A percentile compares a stretch with the other conserved stretches of the same genome.
These are phyloP conservation scores for Metschnikowia similis DNA, from an alignment of 805 yeast species.

Conservation along the genomic window DNA sequence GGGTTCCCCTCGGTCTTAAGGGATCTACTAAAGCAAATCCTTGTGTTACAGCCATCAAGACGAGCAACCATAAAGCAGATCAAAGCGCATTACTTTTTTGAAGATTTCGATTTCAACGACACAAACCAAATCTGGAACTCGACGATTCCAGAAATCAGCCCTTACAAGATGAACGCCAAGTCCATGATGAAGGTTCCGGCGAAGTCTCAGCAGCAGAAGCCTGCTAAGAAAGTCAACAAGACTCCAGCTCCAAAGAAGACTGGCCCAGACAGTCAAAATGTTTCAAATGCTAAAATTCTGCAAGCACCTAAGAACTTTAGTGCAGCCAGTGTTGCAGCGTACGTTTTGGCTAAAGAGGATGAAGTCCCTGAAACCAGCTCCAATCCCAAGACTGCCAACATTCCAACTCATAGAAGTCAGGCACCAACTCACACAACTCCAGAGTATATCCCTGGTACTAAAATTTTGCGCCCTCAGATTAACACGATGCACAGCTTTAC, in stretches of 20 bases:
- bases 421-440: conserved; percentile 19
- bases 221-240: conserved; percentile 2
- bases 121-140: conserved; percentile 64
- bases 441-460: conserved; percentile 58
- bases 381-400: conserved; percentile 14
- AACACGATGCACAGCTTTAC: conserved; percentile 31
- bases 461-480: conserved; percentile 50
- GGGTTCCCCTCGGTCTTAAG: conserved; percentile 57
- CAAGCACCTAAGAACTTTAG: conserved; percentile 16
- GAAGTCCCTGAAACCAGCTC: not conserved
- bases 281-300: not conserved
- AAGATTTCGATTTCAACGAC: conserved; percentile 61
- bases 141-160: conserved; percentile 62
- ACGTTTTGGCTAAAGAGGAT: conserved; percentile 28
- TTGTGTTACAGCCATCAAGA: conserved; percentile 66
- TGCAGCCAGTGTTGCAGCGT: conserved; percentile 41
- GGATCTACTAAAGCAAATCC: conserved; percentile 60
- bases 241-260: conserved; percentile 4
- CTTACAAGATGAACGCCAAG: conserved; percentile 70
- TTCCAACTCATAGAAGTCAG: conserved; percentile 18
- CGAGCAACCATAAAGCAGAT: conserved; percentile 57
- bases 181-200: conserved; percentile 73
- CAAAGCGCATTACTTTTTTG: conserved; percentile 69
- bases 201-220: conserved; percentile 5
- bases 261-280: not conserved